Base-by-base conservation (phyloP, 2,329 filamentous ascomycete species). In the Penicillium sclerotigenum region DNA sequence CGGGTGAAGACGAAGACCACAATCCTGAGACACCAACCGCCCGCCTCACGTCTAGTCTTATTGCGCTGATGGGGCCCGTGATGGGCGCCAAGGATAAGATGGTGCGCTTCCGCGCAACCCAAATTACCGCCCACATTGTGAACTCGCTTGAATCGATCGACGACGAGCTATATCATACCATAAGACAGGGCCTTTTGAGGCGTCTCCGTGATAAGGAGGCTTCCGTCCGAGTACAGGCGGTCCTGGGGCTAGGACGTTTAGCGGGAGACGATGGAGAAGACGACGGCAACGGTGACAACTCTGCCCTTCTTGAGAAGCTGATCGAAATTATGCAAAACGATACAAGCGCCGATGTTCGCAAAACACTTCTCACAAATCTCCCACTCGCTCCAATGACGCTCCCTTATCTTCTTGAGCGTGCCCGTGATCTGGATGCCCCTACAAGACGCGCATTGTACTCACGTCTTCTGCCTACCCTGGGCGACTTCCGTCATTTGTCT, bases 151-250 rank as follows among this genome's bases (percentile, higher is more conserved):
- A 96, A 59, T 87, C 90, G 2, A 90, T 97, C 65, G 94, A 97
- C 67, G 91, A 96, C 70, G 90, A 94, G 47, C 77, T 97, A 11
- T 99, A 96, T 71, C 86, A 91, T 65, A 84, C 90, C 57, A 80
- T 97, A 58, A 84, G 90, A 50, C 82, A 90, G 51, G 89, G 88
- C 0, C 79, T 99, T 36, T 77, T 96, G 42, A 95, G 89, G 75
- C 84, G 94, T 33, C 87, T 97, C 48, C 86, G 91, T 63, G 94
- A 99, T 75, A 97, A 97, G 75, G 94, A 99, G 71, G 84, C 91
- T 7, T 89, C 92, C 71, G 91, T 99, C 9, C 86, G 94, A 57
- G 87, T 94, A 6, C 94, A 99, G 72, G 94, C 94, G 7, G 91
- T 96, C 1, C 81, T 96, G 59, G 93, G 92, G 5, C 81, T 99